Percentiles rank a stretch among this genome's conserved stretches.
Evolutionary conservation across 1,284 basidiomycete genomes (phyloP).

Genomic region (Irpex sp.): DNA sequence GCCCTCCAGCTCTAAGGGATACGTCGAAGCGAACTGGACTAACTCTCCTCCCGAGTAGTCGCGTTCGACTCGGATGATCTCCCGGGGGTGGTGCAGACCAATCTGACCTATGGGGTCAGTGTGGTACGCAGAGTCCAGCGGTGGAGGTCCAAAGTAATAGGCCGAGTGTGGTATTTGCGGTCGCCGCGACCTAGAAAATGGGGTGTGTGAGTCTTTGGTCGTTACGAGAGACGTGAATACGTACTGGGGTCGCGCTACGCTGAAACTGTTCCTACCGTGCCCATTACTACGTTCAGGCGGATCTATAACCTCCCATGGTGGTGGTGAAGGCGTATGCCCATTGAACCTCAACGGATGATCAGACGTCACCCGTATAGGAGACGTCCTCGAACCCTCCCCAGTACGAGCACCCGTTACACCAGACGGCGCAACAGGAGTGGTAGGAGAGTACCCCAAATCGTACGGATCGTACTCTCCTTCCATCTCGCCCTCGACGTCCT

Average conservation of each 20-base stretch:
- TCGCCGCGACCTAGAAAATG: conserved; percentile 25
- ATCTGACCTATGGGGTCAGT: conserved; percentile 73
- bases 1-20: conserved; percentile 78
- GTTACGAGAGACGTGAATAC: background rate
- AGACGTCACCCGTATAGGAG: conserved; percentile 10
- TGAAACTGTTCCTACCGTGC: background rate
- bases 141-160: conserved; percentile 79
- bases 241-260: background rate
- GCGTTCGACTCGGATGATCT: conserved; percentile 76
- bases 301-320: conserved; percentile 55
- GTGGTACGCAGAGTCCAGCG: conserved; percentile 67
- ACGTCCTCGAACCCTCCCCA: background rate
- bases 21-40: conserved; percentile 73
- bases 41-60: conserved; percentile 81
- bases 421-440: conserved; percentile 11
- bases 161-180: conserved; percentile 66
- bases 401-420: background rate
- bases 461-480: conserved; percentile 11
- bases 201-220: background rate
- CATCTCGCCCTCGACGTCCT: conserved; percentile 10
- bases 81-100: conserved; percentile 78
- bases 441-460: conserved; percentile 15
- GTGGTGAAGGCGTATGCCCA: conserved; percentile 41
- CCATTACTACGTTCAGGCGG: conserved; percentile 33
- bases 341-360: conserved; percentile 29